phyloP scores from a whole-genome alignment of 1,284 basidiomycete species.

The Phellopilus nigrolimitatus region DNA sequence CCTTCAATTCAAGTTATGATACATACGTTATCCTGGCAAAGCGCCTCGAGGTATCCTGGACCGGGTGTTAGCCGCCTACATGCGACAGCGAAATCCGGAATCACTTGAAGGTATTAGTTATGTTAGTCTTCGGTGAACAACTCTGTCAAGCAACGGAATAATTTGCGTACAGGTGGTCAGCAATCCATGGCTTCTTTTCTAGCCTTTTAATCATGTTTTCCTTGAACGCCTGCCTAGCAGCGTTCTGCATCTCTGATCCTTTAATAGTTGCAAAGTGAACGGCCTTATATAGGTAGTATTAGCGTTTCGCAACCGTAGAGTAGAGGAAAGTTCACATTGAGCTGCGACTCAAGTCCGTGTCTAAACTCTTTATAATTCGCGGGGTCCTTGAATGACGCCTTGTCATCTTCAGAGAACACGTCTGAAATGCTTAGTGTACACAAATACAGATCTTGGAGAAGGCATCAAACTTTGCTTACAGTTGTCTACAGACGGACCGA shows the following conservation, averaged over 20 bases:
- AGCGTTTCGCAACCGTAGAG: not conserved
- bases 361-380: slow-evolving; percentile 47
- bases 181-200: slow-evolving; percentile 53
- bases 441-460: not conserved
- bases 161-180: too few species aligned
- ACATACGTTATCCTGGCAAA: slow-evolving; percentile 54
- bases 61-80: slow-evolving; percentile 61
- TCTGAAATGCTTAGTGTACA: slow-evolving; percentile 30
- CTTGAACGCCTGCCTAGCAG: slow-evolving; percentile 37
- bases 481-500: slow-evolving; percentile 34
- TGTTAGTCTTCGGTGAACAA: too few species aligned
- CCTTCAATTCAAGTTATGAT: not conserved
- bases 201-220: slow-evolving; percentile 48
- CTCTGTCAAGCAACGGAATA: slow-evolving; percentile 35
- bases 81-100: slow-evolving; percentile 53
- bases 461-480: slow-evolving; percentile 32
- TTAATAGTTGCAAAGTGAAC: slow-evolving; percentile 42
- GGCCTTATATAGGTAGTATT: slow-evolving; percentile 31
- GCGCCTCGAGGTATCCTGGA: slow-evolving; percentile 59
- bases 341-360: slow-evolving; percentile 42
- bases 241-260: slow-evolving; percentile 39
- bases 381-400: slow-evolving; percentile 43
- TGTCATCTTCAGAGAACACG: slow-evolving; percentile 51
- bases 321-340: slow-evolving; percentile 40
- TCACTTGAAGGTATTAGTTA: too few species aligned